Evolutionary conservation across 352 stramenopile species (phyloP), one percentile per base, ranked within the genome.

Genomic region (Pythium pyrilobum): DNA sequence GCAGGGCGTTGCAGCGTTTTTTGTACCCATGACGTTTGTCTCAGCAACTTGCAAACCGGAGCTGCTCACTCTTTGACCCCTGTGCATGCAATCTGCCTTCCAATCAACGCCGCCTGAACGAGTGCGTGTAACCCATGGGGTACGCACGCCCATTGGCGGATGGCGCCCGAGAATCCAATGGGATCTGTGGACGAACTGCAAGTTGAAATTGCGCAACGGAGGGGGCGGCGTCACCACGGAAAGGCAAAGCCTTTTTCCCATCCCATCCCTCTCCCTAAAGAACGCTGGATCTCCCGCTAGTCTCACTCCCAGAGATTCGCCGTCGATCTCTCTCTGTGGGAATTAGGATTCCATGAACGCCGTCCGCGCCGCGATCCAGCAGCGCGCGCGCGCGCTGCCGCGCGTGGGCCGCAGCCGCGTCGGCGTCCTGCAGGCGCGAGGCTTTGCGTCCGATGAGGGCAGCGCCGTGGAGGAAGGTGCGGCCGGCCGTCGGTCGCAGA

Each of bases 101-200:
- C n/a, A n/a, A n/a, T n/a, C n/a, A n/a, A n/a, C n/a, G n/a, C n/a
- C n/a, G n/a, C n/a, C n/a, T n/a, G n/a, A n/a, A n/a, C n/a, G n/a
- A n/a, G n/a, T 28, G 5, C 13, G 5, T 23, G 2, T 16, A 53
- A 36, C 18, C 20, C 32, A 13, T 44, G 31, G 8, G 9, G 36
- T 29, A 25, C 37, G 48, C 25, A 24, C n/a, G n/a, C 28, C 47
- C 38, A 57, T 57, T 57, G 50, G 50, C 39, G 41, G 27, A 18
- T 13, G 5, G 15, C 37, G 12, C 28, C n/a, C n/a, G n/a, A n/a
- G 50, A 41, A 62, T 60, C 38, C 16, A 9, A 29, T 25, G 27
- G 4, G 21, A 51, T 45, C 50, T 57, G 56, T 62, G 59, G 54
- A 66, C 59, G 59, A 66, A 72, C 50, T 68, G 59, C 64, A 72